Conservation (phyloP, 305 asterid species). For the Fraxinus ornus region DNA sequence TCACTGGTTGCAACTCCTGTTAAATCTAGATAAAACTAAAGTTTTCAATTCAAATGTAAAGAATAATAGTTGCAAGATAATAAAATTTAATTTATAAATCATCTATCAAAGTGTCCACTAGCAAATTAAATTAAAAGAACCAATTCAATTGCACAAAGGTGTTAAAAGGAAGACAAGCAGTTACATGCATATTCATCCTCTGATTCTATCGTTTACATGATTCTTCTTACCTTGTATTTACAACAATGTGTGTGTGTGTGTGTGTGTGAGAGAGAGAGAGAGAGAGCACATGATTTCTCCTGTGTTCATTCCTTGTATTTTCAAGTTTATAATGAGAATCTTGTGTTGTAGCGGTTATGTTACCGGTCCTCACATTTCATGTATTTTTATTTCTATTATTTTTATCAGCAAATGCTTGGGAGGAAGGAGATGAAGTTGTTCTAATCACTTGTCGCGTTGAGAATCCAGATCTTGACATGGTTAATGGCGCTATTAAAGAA, state of each 20-base stretch:
- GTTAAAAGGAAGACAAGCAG: not conserved
- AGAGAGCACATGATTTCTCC: not conserved
- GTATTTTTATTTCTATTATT: not conserved
- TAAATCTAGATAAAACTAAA: not conserved
- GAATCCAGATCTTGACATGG: slow-evolving; percentile 71
- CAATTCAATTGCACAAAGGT: not conserved
- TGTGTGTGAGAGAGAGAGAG: not conserved
- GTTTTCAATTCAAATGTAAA: not conserved
- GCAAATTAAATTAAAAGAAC: not conserved
- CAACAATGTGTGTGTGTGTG: not conserved
- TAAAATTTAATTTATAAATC: too few relatives aligned
- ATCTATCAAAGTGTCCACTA: not conserved
- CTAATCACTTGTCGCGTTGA: slow-evolving; percentile 79
- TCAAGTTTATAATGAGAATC: not conserved
- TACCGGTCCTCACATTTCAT: not conserved
- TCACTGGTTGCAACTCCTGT: not conserved
- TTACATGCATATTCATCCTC: not conserved
- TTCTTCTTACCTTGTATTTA: not conserved
- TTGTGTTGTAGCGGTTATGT: not conserved
- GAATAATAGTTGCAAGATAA: not conserved
- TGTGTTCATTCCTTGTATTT: not conserved
- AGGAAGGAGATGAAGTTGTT: slow-evolving; percentile 96
- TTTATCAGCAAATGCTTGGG: slow-evolving; percentile 94
- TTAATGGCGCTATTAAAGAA: slow-evolving; percentile 55
- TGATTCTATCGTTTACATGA: not conserved